phyloP scores from a whole-genome alignment of 2,329 filamentous ascomycete species.

The Fusarium chaquense region DNA sequence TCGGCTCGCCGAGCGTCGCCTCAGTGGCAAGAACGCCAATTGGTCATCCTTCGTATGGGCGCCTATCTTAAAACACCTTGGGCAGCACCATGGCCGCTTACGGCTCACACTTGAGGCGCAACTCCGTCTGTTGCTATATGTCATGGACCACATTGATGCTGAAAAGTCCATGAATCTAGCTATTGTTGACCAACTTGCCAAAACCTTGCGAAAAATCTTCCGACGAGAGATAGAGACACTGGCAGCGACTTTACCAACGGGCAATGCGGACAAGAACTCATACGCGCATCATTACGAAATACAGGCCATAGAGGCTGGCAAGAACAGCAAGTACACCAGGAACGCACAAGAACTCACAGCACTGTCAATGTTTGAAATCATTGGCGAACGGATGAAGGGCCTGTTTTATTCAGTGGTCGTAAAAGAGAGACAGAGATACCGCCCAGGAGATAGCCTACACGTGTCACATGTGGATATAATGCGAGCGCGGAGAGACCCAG shows the following conservation, averaged over 20 bases:
- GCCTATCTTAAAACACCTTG: conserved; percentile 51
- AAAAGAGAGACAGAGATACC: conserved; percentile 41
- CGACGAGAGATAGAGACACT: conserved; percentile 45
- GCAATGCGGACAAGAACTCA: conserved; percentile 23
- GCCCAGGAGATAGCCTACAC: conserved; percentile 35
- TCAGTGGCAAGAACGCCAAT: conserved; percentile 40
- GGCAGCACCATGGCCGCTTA: conserved; percentile 48
- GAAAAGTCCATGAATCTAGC: conserved; percentile 34
- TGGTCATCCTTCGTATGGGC: conserved; percentile 52
- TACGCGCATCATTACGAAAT: conserved; percentile 35
- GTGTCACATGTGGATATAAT: conserved; percentile 52
- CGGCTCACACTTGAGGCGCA: conserved; percentile 49
- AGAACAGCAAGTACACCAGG: conserved; percentile 2
- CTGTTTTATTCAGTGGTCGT: conserved; percentile 46
- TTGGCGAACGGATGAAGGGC: conserved; percentile 44
- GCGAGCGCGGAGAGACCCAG: conserved; percentile 50
- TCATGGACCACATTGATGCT: conserved; percentile 48
- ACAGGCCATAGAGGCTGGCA: conserved; percentile 22
- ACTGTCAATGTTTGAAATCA: conserved; percentile 37
- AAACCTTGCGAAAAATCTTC: conserved; percentile 46
- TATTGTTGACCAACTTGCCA: conserved; percentile 44
- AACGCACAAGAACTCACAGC: conserved; percentile 10
- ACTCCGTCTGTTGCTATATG: conserved; percentile 46
- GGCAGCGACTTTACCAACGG: conserved; percentile 26
- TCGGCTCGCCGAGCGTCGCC: conserved; percentile 46